Conservation (phyloP, 2,329 filamentous ascomycete species). For the Stachybotrys echinatus region DNA sequence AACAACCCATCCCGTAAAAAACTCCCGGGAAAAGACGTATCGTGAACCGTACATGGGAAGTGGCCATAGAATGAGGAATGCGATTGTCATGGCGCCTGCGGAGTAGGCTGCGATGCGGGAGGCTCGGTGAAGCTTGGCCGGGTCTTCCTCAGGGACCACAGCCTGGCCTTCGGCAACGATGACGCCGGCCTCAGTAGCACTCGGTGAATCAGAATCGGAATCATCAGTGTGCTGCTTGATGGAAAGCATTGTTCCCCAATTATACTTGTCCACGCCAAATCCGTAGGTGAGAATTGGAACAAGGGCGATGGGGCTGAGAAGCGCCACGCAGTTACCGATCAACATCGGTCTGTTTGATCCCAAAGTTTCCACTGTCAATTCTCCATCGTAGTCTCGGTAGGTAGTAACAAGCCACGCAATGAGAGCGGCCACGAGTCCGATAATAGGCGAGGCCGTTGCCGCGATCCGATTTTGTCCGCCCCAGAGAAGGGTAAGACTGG, state of each 20-base stretch:
- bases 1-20: constrained; percentile 71
- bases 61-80: constrained; percentile 78
- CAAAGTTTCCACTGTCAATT: constrained; percentile 66
- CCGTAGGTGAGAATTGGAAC: constrained; percentile 69
- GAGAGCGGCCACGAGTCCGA: constrained; percentile 60
- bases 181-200: constrained; percentile 47
- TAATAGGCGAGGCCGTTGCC: constrained; percentile 58
- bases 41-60: constrained; percentile 83
- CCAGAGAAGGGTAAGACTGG: constrained; percentile 75
- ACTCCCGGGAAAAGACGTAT: constrained; percentile 57
- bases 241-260: constrained; percentile 76
- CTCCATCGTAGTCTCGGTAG: constrained; percentile 61
- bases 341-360: constrained; percentile 84
- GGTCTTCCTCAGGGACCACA: constrained; percentile 29
- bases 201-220: constrained; percentile 54
- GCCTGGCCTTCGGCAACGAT: constrained; percentile 12
- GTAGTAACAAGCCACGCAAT: constrained; percentile 67
- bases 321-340: constrained; percentile 76
- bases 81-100: constrained; percentile 48
- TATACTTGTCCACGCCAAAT: constrained; percentile 62
- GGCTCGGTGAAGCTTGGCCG: constrained; percentile 45
- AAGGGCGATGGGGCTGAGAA: constrained; percentile 71
- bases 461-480: constrained; percentile 67
- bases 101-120: constrained; percentile 39
- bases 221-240: constrained; percentile 81